Evolutionary conservation across 2,329 filamentous ascomycete species (phyloP).

Genomic region (Myriosclerotinia curreyana): DNA sequence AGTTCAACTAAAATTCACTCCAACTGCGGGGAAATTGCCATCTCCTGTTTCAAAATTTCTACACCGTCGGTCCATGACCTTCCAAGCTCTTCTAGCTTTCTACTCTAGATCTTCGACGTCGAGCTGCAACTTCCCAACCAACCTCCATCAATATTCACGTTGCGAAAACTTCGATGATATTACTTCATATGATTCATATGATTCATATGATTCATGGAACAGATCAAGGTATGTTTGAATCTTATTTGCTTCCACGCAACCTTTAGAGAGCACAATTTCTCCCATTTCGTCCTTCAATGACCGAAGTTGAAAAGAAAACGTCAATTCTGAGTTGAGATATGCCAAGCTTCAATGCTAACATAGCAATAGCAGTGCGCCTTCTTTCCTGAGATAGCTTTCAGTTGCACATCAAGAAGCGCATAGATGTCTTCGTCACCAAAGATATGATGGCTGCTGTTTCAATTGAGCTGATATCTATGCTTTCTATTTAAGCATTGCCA

Average conservation of each 20-base stretch:
- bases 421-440: neutral
- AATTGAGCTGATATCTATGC: neutral
- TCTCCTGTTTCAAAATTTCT: neutral
- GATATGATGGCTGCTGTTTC: neutral
- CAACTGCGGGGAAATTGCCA: neutral
- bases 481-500: neutral
- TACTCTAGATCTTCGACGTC: neutral
- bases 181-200: no score
- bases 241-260: neutral
- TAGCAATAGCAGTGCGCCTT: neutral
- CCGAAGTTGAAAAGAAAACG: neutral
- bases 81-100: neutral
- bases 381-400: neutral
- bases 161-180: neutral
- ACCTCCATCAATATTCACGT: neutral
- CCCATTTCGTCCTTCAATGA: neutral
- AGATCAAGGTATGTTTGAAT: neutral
- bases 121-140: neutral
- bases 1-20: neutral
- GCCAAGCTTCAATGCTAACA: neutral
- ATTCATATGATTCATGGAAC: neutral
- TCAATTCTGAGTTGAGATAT: neutral
- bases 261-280: neutral
- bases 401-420: fast-evolving
- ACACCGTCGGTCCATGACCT: neutral